Percentiles rank a stretch among this genome's conserved stretches.
phyloP scores from a whole-genome alignment of 2,329 filamentous ascomycete genomes.

The Madurella mycetomatis region DNA sequence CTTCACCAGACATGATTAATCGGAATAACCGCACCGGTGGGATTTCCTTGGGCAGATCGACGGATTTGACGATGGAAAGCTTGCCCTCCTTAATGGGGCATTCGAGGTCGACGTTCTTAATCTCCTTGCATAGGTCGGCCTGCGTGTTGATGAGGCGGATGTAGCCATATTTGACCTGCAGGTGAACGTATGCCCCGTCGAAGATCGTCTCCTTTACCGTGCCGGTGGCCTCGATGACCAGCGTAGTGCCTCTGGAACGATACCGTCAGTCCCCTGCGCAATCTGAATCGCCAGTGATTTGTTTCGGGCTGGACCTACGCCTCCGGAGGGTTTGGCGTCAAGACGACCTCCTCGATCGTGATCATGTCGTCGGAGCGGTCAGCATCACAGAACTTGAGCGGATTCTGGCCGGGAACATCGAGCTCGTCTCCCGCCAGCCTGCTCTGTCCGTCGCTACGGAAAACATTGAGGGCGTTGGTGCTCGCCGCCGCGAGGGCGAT shows the following conservation, averaged over 20 bases:
- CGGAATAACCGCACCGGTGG: conserved; percentile 65
- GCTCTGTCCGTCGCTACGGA: conserved; percentile 44
- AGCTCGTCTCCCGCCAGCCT: conserved; percentile 47
- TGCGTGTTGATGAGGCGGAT: conserved; percentile 81
- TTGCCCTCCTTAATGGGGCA: conserved; percentile 83
- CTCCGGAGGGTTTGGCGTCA: conserved; percentile 79
- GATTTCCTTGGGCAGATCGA: conserved; percentile 80
- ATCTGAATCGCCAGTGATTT: neutral
- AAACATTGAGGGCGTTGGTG: conserved; percentile 44
- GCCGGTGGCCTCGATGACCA: conserved; percentile 75
- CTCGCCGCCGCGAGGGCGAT: conserved; percentile 44
- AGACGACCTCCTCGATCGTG: conserved; percentile 71
- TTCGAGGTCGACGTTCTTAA: conserved; percentile 79
- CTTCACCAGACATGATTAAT: neutral
- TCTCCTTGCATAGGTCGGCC: conserved; percentile 83
- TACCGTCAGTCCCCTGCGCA: conserved; percentile 4
- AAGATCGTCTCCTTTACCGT: conserved; percentile 68
- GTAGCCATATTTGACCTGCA: conserved; percentile 90
- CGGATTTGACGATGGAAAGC: conserved; percentile 69
- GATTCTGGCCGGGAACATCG: conserved; percentile 79
- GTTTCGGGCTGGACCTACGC: conserved; percentile 56
- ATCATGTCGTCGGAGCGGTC: conserved; percentile 68
- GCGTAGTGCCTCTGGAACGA: conserved; percentile 61
- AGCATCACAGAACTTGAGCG: conserved; percentile 69
- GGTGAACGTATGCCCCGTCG: conserved; percentile 72